Base-by-base conservation (phyloP, 441 rosid genomes). In the Cnidoscolus chayamansa region DNA sequence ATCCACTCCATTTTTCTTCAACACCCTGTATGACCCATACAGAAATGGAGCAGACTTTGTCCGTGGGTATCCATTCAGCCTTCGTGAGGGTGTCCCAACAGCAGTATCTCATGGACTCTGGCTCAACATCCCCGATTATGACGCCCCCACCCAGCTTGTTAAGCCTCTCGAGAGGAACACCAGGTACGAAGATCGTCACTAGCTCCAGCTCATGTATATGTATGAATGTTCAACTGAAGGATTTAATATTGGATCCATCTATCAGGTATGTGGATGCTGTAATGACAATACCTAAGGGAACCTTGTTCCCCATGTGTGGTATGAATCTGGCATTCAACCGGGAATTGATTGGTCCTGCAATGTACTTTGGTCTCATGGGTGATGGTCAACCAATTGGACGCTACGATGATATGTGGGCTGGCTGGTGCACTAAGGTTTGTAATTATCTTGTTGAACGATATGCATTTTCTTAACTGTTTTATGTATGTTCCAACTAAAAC, bases 301-400 rank as follows among this genome's bases (percentile, higher is more conserved):
- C 91, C 63, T 87, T 93, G 37, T 93, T 89, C 83, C 98, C 97
- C n/a, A 89, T 93, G 98, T 91, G 97, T 35, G 97, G 97, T 4
- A 93, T 93, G 98, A 93, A 93, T 81, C 81, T 93, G 68, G 91
- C 81, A 10, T 93, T 93, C 74, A 89, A 93, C 89, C 95, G 97
- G 67, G 96, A 93, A 55, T 81, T 89, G 67, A 91, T 93, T 60
- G 98, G 97, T 10, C 96, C 98, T 40, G 94, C 88, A 58, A 89
- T 93, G 96, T 93, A 93, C 86, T 93, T 91, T 35, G 96, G 98
- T 69, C 96, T 91, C 79, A 93, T 91, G 97, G 97, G 98, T 8
- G 97, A 93, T 75, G 97, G 98, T 72, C 98, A 93, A 80, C 96
- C 98, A 30, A 89, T 93, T 77, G 97, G 97, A 49, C 95, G 96